A percentile compares a stretch with the other conserved stretches of the same genome.
Conservation (phyloP, 2,329 filamentous ascomycete genomes). For the Claviceps digitariae region DNA sequence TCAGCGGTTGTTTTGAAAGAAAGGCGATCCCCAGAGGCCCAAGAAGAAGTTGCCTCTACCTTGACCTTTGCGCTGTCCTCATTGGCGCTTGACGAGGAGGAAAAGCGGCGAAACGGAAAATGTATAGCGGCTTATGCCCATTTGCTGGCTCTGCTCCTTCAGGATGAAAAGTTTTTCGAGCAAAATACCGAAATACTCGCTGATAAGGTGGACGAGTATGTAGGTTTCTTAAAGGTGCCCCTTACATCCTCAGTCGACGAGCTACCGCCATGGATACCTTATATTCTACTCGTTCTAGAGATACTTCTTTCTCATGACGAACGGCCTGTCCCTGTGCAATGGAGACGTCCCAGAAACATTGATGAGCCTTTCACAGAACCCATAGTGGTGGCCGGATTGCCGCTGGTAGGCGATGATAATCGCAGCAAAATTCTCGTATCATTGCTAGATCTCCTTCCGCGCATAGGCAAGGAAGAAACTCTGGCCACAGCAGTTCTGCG, state of each 20-base stretch:
- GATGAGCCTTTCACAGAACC: conserved; percentile 37
- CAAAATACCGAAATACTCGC: conserved; percentile 62
- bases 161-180: conserved; percentile 69
- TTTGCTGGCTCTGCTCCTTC: conserved; percentile 74
- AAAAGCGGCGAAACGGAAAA: conserved; percentile 48
- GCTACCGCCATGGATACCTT: conserved; percentile 83
- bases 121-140: conserved; percentile 82
- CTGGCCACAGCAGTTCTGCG: conserved; percentile 73
- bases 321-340: conserved; percentile 60
- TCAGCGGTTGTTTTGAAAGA: conserved; percentile 49
- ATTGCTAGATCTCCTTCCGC: conserved; percentile 72
- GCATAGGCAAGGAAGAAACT: conserved; percentile 74
- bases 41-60: conserved; percentile 67
- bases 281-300: conserved; percentile 81
- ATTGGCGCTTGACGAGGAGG: conserved; percentile 45
- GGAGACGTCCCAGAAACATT: conserved; percentile 44
- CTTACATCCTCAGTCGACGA: conserved; percentile 57
- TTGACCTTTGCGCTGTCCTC: conserved; percentile 73
- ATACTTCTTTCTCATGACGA: conserved; percentile 81
- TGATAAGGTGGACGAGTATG: conserved; percentile 60
- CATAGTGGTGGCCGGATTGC: conserved; percentile 49
- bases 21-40: conserved; percentile 39
- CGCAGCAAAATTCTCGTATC: conserved; percentile 60
- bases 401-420: conserved; percentile 38
- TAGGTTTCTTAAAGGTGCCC: conserved; percentile 64